Evolutionary conservation across 2,329 filamentous ascomycete species (phyloP), one percentile per base, ranked within the genome.

Genomic region (Fusarium nematophilum): DNA sequence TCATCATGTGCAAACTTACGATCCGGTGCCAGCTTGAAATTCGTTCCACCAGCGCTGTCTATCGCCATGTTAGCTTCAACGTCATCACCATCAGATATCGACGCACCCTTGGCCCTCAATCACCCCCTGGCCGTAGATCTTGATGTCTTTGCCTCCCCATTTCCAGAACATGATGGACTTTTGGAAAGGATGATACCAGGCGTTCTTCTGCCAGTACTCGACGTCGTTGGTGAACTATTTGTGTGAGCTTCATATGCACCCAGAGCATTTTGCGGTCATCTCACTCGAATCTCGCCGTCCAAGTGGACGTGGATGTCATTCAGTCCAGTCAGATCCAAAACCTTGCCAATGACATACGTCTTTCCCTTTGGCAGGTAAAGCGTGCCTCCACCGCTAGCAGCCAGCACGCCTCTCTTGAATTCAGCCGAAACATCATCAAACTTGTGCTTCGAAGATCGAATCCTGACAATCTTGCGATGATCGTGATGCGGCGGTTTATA

Each of bases 141-240:
- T 83, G 68, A 89, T 84, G 58, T 86, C 76, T 58, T 83, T 79
- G 9, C 86, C 86, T 50, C 85, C 85, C 85, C 85, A 88, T 44
- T 86, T 83, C 82, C 84, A 87, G 66, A 87, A 88, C 51, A 84
- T 84, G 50, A 87, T 83, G 3, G 81, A 85, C 57, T 80, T 76
- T 61, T 80, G 75, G 64, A 80, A 79, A 0, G 76, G 73, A 48
- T 79, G 75, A 11, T 65, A 65, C 66, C 75, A 79, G 30, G 77
- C 72, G 50, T 78, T 72, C 11, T 69, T 57, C 62, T 80, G 78
- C 78, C 78, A 80, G 67, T 77, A 79, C 5, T 72, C 60, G 4
- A 76, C 78, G 52, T 80, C 75, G 17, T 80, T 73, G 51, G 77
- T 80, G 60, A 80, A 80, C 65, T 73, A n/a, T 0, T 1, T 0